Evolutionary conservation across 2,329 filamentous ascomycete genomes (phyloP).

Genomic region (Ophiocordyceps polyrhachis-furcata): DNA sequence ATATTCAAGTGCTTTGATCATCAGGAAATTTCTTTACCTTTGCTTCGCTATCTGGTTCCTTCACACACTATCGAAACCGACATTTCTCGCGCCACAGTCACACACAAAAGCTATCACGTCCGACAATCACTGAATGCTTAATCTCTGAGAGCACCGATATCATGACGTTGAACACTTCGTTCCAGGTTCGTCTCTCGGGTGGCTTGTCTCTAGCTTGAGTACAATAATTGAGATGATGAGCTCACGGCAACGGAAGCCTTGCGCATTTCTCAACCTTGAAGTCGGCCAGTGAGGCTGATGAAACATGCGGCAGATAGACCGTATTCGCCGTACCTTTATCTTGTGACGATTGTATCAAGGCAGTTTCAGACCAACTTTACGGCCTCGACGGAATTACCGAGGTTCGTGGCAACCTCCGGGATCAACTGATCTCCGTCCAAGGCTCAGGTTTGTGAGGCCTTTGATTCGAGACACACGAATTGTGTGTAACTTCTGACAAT

Average conservation of each 20-base stretch:
- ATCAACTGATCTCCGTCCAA: constrained; percentile 70
- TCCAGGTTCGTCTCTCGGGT: neutral
- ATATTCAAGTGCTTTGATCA: too few species aligned
- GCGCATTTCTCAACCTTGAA: neutral
- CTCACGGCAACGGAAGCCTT: neutral
- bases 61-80: neutral
- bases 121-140: neutral
- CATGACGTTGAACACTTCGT: neutral
- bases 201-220: neutral
- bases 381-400: constrained; percentile 65
- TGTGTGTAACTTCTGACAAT: neutral
- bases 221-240: neutral
- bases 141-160: neutral
- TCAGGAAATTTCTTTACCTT: too few species aligned
- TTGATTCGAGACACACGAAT: neutral
- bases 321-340: constrained; percentile 89
- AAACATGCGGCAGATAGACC: constrained; percentile 38
- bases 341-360: constrained; percentile 76
- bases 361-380: constrained; percentile 62
- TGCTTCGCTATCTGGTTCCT: neutral
- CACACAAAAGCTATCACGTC: neutral
- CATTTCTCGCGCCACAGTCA: neutral
- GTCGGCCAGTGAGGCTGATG: constrained; percentile 10
- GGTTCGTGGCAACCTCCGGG: constrained; percentile 62
- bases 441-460: constrained; percentile 45